Evolutionary conservation across 129 eudicot genomes (phyloP), one percentile per base, ranked within the genome.

Genomic region (Heracleum sosnowskyi): DNA sequence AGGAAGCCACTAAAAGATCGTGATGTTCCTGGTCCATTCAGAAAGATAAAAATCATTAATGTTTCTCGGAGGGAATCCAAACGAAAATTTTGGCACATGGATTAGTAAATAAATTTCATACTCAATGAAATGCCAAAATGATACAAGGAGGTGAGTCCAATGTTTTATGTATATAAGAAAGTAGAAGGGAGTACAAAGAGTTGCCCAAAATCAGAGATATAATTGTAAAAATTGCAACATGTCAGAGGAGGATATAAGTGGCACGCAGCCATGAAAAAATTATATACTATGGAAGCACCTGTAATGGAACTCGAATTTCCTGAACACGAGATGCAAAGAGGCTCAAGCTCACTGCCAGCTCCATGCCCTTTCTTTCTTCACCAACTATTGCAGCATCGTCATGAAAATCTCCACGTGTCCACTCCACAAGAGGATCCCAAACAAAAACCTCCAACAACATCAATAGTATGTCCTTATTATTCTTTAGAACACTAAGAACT

Each of bases 371-470:
- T 81, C 97, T 89, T 83, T 96, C 99, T 83, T 96, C 99, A 76
- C 99, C 99, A 79, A 91, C 95, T 74, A 96, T 89, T 41, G 99
- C 99, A 13, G 97, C 99, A 84, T 92, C 99, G 76, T 96, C 99
- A 82, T 92, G 99, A 76, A 96, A 92, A 82, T 96, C 97, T 64
- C 97, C 99, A 81, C 97, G 97, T 46, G 99, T 96, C 99, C 99
- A 96, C 77, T 96, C 99, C 82, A 92, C 99, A 79, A 96, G 99
- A 26, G 99, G 99, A 83, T 96, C 99, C 99, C 99, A 96, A 57
- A 92, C 91, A 80, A 96, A 96, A 75, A 89, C 97, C 82, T 92
- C 99, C 71, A 96, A 79, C 78, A 96, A 73, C 99, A 96, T 96
- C 77, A 96, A 86, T 64, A 96, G 81, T 60, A 92, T 88, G 81